Evolutionary conservation across 164 flowering plant genomes (phyloP).

Genomic region (Kingdonia uniflora): DNA sequence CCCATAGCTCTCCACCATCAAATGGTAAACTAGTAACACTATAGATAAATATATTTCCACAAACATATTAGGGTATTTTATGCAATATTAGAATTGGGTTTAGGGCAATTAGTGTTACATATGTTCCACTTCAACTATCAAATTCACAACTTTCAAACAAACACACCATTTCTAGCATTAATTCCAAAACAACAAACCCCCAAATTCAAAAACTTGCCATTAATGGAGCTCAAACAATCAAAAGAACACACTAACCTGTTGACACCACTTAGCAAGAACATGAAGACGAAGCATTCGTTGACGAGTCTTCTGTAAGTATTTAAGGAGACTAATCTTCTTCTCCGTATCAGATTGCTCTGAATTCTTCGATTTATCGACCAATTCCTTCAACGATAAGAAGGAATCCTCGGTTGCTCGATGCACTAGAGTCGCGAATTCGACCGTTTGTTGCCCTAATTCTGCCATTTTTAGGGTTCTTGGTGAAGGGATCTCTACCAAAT

Average conservation of each 20-base stretch:
- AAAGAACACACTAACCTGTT: conserved; percentile 48
- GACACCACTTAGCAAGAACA: conserved; percentile 93
- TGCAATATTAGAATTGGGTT: too few relatives aligned
- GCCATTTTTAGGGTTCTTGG: too few relatives aligned
- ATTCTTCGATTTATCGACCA: conserved; percentile 67
- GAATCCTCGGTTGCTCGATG: conserved; percentile 84
- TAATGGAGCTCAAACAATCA: too few relatives aligned
- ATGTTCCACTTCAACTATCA: not conserved
- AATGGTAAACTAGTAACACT: too few relatives aligned
- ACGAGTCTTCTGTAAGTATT: conserved; percentile 73
- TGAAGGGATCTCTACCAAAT: too few relatives aligned
- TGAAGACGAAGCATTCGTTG: conserved; percentile 95
- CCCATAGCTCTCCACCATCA: too few relatives aligned
- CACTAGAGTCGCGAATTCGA: conserved; percentile 73
- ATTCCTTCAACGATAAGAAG: conserved; percentile 59
- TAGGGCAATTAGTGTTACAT: too few relatives aligned
- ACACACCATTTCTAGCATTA: not conserved
- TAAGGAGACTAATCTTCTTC: conserved; percentile 74
- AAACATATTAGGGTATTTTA: too few relatives aligned
- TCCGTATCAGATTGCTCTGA: conserved; percentile 65
- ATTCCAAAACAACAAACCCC: not conserved
- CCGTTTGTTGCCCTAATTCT: conserved; percentile 83
- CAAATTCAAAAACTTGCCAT: too few relatives aligned
- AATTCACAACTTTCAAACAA: not conserved
- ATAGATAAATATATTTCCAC: too few relatives aligned